Evolutionary conservation across 2,329 filamentous ascomycete species (phyloP).

Genomic region (Alternaria tenuissima): DNA sequence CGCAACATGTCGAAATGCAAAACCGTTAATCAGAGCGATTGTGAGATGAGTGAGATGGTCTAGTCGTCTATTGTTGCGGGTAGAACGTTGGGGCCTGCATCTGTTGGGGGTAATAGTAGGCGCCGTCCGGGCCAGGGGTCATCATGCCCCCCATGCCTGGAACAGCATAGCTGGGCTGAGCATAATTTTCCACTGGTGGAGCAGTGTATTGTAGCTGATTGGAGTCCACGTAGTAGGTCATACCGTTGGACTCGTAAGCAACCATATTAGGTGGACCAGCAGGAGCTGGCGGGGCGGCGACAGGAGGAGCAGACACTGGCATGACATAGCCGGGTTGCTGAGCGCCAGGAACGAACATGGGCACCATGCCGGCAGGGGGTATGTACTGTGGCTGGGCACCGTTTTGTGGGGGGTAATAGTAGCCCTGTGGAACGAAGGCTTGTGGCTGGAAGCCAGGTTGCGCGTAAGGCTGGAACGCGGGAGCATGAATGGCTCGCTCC

Average conservation of each 20-base stretch:
- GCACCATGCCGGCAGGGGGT: slow-evolving; percentile 58
- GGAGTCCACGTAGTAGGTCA: slow-evolving; percentile 93
- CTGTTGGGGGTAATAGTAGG: slow-evolving; percentile 67
- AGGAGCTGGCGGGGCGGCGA: slow-evolving; percentile 44
- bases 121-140: slow-evolving; percentile 65
- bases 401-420: slow-evolving; percentile 68
- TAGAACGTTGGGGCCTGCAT: slow-evolving; percentile 67
- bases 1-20: slow-evolving; percentile 11
- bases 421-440: slow-evolving; percentile 54
- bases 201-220: slow-evolving; percentile 64
- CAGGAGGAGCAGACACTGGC: slow-evolving; percentile 46
- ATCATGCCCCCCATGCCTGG: slow-evolving; percentile 82
- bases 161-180: slow-evolving; percentile 61
- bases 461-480: slow-evolving; percentile 78
- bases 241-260: slow-evolving; percentile 92
- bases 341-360: slow-evolving; percentile 65
- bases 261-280: slow-evolving; percentile 63
- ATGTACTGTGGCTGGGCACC: slow-evolving; percentile 53
- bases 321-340: slow-evolving; percentile 59
- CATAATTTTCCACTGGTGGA: slow-evolving; percentile 57
- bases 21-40: background rate
- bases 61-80: slow-evolving; percentile 40
- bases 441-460: slow-evolving; percentile 63
- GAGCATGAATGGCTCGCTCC: slow-evolving; percentile 88
- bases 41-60: background rate